These are phyloP conservation scores for Aspergillus aculeatinus DNA, from an alignment of 2,329 filamentous ascomycete species.

Conservation along the genomic window DNA sequence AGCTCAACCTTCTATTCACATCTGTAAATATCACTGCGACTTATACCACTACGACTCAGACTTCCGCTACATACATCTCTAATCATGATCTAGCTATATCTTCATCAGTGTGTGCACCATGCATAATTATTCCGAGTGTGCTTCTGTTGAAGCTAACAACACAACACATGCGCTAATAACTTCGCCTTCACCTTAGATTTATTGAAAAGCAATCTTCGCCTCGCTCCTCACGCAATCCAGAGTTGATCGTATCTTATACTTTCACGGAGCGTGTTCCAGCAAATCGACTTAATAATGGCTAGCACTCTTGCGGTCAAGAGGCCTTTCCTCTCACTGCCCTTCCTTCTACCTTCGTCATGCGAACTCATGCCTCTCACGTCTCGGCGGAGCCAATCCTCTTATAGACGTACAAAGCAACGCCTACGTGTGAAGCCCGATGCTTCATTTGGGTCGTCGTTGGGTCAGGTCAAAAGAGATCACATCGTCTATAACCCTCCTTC, in stretches of 20 bases:
- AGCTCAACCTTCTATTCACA: slow-evolving; percentile 2
- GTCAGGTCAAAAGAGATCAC: slow-evolving; percentile 49
- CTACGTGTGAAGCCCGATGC: slow-evolving; percentile 54
- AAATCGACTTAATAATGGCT: slow-evolving; percentile 23
- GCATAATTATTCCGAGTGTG: neutral
- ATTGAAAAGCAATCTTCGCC: neutral
- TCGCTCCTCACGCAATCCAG: neutral
- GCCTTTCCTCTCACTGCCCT: slow-evolving; percentile 38
- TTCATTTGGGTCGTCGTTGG: slow-evolving; percentile 45
- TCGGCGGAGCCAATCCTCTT: slow-evolving; percentile 50
- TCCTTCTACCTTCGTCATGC: slow-evolving; percentile 40
- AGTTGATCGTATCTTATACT: neutral
- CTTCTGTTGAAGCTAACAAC: neutral
- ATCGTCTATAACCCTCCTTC: slow-evolving; percentile 68
- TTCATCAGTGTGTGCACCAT: neutral
- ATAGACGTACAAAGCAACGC: slow-evolving; percentile 51
- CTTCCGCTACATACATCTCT: neutral
- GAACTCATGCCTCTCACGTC: slow-evolving; percentile 32
- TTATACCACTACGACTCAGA: neutral
- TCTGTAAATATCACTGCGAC: neutral
- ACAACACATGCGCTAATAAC: neutral
- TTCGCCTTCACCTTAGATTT: neutral
- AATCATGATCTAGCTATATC: neutral
- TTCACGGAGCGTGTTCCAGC: neutral
- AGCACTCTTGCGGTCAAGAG: slow-evolving; percentile 33